Evolutionary conservation across 495 filamentous ascomycete species (phyloP).

Genomic region (Penicillium odoratum): DNA sequence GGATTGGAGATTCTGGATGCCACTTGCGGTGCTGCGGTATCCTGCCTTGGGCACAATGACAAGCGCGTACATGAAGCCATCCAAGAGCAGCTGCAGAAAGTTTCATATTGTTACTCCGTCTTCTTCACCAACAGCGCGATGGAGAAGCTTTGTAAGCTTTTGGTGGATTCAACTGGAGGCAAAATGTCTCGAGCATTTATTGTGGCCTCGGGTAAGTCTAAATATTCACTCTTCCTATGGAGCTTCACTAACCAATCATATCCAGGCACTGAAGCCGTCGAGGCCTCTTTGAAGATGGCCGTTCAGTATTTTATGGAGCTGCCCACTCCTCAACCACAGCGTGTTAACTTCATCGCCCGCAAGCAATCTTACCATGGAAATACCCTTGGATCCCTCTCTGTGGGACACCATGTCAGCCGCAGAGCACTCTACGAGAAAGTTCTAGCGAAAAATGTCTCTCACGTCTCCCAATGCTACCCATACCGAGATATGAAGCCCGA

Average conservation of each 20-base stretch:
- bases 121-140: slow-evolving; percentile 22
- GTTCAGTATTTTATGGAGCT: slow-evolving; percentile 38
- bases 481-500: slow-evolving; percentile 55
- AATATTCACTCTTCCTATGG: not conserved
- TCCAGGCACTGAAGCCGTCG: slow-evolving; percentile 56
- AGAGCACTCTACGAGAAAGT: slow-evolving; percentile 32
- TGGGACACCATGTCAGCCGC: slow-evolving; percentile 33
- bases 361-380: slow-evolving; percentile 66
- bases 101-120: slow-evolving; percentile 18
- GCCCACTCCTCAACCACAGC: slow-evolving; percentile 39
- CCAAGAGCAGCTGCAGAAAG: slow-evolving; percentile 14
- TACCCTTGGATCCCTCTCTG: slow-evolving; percentile 58
- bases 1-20: slow-evolving; percentile 56
- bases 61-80: slow-evolving; percentile 17
- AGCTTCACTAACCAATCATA: slow-evolving; percentile 15
- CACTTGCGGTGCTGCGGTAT: slow-evolving; percentile 32
- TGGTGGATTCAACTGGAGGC: slow-evolving; percentile 27
- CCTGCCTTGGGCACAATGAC: slow-evolving; percentile 33
- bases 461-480: slow-evolving; percentile 68
- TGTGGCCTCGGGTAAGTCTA: slow-evolving; percentile 23
- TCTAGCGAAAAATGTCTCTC: slow-evolving; percentile 35
- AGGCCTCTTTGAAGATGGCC: slow-evolving; percentile 58
- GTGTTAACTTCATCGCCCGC: slow-evolving; percentile 57
- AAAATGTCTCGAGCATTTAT: slow-evolving; percentile 27
- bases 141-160: slow-evolving; percentile 17